A percentile compares a stretch with the other conserved stretches of the same genome.
phyloP scores from a whole-genome alignment of 1,284 basidiomycete species.

The Grifola frondosa region DNA sequence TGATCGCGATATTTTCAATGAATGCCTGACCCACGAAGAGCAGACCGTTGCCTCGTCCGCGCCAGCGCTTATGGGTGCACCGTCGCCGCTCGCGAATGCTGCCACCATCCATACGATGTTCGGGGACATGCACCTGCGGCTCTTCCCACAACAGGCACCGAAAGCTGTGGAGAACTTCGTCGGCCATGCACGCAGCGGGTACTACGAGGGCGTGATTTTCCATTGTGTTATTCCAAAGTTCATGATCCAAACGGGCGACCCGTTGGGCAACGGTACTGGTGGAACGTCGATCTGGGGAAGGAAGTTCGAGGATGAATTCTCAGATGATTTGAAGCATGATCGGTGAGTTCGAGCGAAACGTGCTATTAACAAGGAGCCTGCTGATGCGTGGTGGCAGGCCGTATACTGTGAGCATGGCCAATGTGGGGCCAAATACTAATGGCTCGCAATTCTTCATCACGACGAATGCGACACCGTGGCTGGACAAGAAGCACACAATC shows the following conservation, averaged over 20 bases:
- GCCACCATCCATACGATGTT: conserved; percentile 93
- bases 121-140: conserved; percentile 88
- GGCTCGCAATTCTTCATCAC: conserved; percentile 98
- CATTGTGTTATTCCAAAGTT: conserved; percentile 98
- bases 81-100: conserved; percentile 64
- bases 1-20: conserved; percentile 97
- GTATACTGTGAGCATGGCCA: conserved; percentile 98
- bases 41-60: conserved; percentile 81
- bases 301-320: conserved; percentile 95
- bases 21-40: conserved; percentile 93
- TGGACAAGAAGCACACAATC: conserved; percentile 94
- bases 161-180: conserved; percentile 97
- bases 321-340: conserved; percentile 85
- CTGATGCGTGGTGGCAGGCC: conserved; percentile 49
- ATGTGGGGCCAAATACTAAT: conserved; percentile 90
- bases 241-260: conserved; percentile 98
- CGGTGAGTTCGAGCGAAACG: conserved; percentile 45
- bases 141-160: conserved; percentile 90
- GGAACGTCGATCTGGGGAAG: conserved; percentile 91
- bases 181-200: conserved; percentile 84
- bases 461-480: conserved; percentile 91
- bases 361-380: conserved; percentile 4
- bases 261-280: conserved; percentile 95
- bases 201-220: conserved; percentile 94
- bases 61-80: conserved; percentile 47